Conservation (phyloP, 2,329 filamentous ascomycete species). For the Calonectria leucothoes region DNA sequence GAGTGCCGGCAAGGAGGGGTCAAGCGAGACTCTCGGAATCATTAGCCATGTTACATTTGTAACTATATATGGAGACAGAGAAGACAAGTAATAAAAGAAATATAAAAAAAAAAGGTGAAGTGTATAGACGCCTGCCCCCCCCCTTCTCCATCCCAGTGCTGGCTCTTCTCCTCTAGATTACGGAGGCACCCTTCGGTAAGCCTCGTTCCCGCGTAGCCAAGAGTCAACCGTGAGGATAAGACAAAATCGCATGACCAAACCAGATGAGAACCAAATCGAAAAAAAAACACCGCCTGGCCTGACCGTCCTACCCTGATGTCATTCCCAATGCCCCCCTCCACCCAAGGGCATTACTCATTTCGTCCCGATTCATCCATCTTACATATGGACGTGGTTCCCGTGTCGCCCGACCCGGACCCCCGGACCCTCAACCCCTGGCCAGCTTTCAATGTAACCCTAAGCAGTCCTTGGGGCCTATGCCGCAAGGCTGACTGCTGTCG, state of each 20-base stretch:
- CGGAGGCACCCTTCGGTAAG: conserved; percentile 5
- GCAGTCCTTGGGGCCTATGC: background rate
- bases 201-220: background rate
- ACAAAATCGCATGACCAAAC: conserved; percentile 10
- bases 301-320: background rate
- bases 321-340: conserved; percentile 9
- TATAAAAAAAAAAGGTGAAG: background rate
- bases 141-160: background rate
- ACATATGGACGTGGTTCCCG: conserved; percentile 10
- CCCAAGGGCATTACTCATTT: conserved; percentile 12
- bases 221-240: background rate
- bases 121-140: background rate
- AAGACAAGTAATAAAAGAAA: background rate
- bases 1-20: background rate
- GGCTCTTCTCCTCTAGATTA: conserved; percentile 12
- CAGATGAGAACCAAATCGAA: conserved; percentile 24
- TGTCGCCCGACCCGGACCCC: conserved; percentile 8
- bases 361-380: conserved; percentile 27
- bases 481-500: conserved; percentile 29
- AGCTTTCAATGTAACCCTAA: conserved; percentile 15
- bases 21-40: background rate
- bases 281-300: background rate
- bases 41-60: conserved; percentile 14
- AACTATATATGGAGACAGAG: background rate
- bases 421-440: conserved; percentile 14